These are phyloP conservation scores for Rhypophila decipiens DNA, from an alignment of 495 filamentous ascomycete genomes.

Conservation along the genomic window DNA sequence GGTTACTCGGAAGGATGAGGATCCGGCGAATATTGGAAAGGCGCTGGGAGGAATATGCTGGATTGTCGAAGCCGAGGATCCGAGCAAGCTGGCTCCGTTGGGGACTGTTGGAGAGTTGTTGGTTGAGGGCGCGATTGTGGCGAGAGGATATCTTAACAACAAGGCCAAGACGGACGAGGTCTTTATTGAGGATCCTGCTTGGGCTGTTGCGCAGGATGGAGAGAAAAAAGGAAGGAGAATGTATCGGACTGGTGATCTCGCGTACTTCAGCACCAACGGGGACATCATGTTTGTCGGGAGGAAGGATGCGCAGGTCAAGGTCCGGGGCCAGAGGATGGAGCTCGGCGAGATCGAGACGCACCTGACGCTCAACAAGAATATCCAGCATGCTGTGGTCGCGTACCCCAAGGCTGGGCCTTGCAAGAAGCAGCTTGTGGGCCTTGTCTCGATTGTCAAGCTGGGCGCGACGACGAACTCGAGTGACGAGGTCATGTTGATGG, in stretches of 20 bases:
- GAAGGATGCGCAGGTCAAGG: constrained; percentile 27
- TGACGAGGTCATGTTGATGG: background rate
- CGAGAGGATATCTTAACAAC: background rate
- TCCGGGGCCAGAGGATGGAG: constrained; percentile 27
- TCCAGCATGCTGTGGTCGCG: background rate
- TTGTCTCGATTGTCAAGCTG: background rate
- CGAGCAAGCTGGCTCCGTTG: background rate
- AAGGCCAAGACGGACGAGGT: background rate
- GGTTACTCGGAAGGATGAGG: too few species aligned
- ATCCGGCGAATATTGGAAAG: background rate
- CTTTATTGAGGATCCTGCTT: background rate
- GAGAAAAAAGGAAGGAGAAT: constrained; percentile 7
- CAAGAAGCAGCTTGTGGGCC: background rate
- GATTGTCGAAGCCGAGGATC: background rate
- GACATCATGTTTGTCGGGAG: constrained; percentile 18
- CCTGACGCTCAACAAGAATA: background rate
- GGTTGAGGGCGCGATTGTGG: background rate
- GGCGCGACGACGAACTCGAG: background rate
- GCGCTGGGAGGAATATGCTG: background rate
- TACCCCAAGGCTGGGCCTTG: background rate
- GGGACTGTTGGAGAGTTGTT: background rate
- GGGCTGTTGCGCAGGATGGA: background rate
- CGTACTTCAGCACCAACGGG: constrained; percentile 31
- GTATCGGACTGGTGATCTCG: constrained; percentile 48
- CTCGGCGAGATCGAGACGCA: constrained; percentile 23